These are phyloP conservation scores for Gonapodya sp. DNA, from an alignment of 192 early-diverging fungal genomes.

Conservation along the genomic window DNA sequence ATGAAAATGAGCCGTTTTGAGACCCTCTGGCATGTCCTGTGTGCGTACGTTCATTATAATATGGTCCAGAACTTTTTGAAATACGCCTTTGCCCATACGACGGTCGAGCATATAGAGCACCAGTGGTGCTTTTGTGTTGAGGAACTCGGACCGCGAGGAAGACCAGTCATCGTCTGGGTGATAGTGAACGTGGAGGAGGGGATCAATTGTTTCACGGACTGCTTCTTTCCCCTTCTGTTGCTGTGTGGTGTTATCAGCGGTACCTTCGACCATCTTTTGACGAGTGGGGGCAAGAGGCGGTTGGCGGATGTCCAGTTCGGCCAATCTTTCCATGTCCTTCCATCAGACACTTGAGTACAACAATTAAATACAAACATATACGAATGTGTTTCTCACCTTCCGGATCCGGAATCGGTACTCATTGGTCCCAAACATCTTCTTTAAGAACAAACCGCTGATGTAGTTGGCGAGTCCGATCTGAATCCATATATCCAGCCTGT, in stretches of 20 bases:
- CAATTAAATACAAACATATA: background rate
- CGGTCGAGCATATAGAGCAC: constrained; percentile 90
- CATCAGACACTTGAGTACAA: constrained; percentile 4
- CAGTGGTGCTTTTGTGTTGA: constrained; percentile 74
- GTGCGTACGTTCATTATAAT: constrained; percentile 41
- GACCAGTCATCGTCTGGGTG: constrained; percentile 32
- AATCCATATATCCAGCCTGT: constrained; percentile 82
- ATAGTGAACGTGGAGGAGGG: constrained; percentile 27
- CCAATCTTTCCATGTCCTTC: constrained; percentile 75
- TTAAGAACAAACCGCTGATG: constrained; percentile 62
- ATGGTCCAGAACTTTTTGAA: constrained; percentile 67
- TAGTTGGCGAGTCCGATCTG: constrained; percentile 70
- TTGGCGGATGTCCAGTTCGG: constrained; percentile 23
- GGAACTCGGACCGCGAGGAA: constrained; percentile 51
- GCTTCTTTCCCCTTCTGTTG: constrained; percentile 25
- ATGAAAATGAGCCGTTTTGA: constrained; percentile 65
- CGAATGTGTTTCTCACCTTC: constrained; percentile 33
- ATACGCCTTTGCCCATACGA: constrained; percentile 64
- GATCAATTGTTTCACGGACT: constrained; percentile 20
- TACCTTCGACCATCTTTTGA: constrained; percentile 8
- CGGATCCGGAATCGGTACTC: constrained; percentile 76
- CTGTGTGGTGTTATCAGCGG: background rate
- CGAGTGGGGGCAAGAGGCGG: background rate
- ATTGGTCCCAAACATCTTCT: constrained; percentile 74
- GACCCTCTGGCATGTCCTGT: constrained; percentile 28